Evolutionary conservation across 148 eudicot species (phyloP).

Genomic region (Nepenthes gracilis): DNA sequence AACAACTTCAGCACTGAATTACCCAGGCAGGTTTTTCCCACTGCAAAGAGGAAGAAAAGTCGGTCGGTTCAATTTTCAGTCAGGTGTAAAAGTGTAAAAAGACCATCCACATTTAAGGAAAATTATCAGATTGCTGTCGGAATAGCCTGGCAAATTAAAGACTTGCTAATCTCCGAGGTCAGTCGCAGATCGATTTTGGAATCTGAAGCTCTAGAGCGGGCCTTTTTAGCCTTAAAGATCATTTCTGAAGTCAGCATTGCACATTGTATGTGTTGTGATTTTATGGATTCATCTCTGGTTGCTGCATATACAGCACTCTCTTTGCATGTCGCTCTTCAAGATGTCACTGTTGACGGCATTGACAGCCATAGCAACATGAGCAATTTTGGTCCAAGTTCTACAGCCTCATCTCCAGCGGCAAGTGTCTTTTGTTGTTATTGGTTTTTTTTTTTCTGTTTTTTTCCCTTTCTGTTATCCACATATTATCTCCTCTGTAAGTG

Average conservation of each 20-base stretch:
- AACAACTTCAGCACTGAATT: constrained; percentile 34
- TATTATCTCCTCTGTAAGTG: background rate
- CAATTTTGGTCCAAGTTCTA: constrained; percentile 15
- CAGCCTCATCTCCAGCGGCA: constrained; percentile 31
- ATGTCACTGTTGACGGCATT: constrained; percentile 18
- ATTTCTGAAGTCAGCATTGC: constrained; percentile 72
- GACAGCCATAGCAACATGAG: constrained; percentile 15
- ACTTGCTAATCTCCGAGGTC: constrained; percentile 49
- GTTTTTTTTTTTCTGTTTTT: background rate
- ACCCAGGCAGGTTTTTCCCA: constrained; percentile 21
- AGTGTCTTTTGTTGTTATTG: constrained; percentile 11
- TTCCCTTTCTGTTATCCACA: background rate
- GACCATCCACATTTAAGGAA: constrained; percentile 32
- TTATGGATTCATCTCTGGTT: constrained; percentile 42
- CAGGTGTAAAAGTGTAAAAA: constrained; percentile 28
- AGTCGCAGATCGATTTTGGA: constrained; percentile 43
- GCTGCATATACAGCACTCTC: constrained; percentile 63
- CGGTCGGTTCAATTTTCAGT: constrained; percentile 20
- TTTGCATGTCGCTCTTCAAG: constrained; percentile 47
- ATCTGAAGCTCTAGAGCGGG: constrained; percentile 35
- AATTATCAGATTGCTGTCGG: constrained; percentile 56
- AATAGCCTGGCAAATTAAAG: constrained; percentile 86
- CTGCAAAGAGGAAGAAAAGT: constrained; percentile 39
- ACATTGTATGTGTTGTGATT: constrained; percentile 48
- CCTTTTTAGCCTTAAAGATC: constrained; percentile 40